Conservation (phyloP, 768 basidiomycete genomes). For the Neoboletus magnificus region DNA sequence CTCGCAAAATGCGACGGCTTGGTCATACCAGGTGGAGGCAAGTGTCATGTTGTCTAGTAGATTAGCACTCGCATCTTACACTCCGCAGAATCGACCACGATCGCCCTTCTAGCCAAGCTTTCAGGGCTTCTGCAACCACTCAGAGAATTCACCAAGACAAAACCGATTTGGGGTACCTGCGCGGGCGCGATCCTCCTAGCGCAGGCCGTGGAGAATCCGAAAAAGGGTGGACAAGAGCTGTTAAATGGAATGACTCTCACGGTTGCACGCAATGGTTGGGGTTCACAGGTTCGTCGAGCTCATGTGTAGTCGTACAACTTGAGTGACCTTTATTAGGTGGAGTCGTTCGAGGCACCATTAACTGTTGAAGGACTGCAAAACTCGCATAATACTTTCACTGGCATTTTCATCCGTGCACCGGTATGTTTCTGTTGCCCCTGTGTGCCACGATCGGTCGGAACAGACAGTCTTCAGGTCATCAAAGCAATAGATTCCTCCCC, state of each 20-base stretch:
- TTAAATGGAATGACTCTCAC: conserved; percentile 76
- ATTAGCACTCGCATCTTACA: background rate
- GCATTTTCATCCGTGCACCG: conserved; percentile 93
- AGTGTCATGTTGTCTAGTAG: conserved; percentile 12
- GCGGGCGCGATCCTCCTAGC: conserved; percentile 92
- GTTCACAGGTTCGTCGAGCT: conserved; percentile 65
- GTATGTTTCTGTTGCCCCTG: conserved; percentile 37
- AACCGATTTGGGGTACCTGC: conserved; percentile 93
- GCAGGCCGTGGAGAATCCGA: conserved; percentile 66
- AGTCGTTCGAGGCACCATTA: conserved; percentile 85
- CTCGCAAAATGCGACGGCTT: conserved; percentile 75
- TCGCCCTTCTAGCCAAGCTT: conserved; percentile 69
- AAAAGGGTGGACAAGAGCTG: conserved; percentile 86
- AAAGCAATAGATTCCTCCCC: conserved; percentile 45
- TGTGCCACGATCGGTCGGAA: background rate
- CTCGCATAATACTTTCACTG: conserved; percentile 62
- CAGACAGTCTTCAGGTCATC: conserved; percentile 51
- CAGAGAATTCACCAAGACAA: conserved; percentile 61
- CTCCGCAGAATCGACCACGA: conserved; percentile 82
- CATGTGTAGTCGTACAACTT: background rate
- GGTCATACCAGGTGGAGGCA: conserved; percentile 91
- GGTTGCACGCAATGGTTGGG: conserved; percentile 89
- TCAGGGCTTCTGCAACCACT: conserved; percentile 81
- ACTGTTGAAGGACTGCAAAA: conserved; percentile 60
- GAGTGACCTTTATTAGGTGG: conserved; percentile 48